Conservation (phyloP, 2,329 filamentous ascomycete species). For the Trichophyton simii region DNA sequence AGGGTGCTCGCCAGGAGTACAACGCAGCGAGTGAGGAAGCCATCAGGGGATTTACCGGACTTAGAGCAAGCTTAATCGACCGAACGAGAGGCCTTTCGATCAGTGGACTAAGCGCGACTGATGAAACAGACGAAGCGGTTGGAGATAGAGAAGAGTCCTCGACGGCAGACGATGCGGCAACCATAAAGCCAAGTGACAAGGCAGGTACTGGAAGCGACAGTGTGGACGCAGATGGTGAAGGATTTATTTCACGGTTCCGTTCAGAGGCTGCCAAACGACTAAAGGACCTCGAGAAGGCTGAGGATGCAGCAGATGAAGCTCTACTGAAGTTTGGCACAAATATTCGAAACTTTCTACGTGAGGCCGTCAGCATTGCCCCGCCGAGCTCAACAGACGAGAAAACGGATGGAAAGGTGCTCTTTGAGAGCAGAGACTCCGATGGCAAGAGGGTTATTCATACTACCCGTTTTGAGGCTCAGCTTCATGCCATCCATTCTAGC, state of each 20-base stretch:
- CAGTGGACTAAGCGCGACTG: slow-evolving; percentile 26
- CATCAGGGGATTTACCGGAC: slow-evolving; percentile 61
- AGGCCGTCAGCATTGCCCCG: slow-evolving; percentile 78
- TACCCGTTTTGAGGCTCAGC: slow-evolving; percentile 84
- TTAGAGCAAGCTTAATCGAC: slow-evolving; percentile 55
- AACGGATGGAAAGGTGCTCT: slow-evolving; percentile 53
- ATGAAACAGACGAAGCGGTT: slow-evolving; percentile 14
- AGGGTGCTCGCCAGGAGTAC: slow-evolving; percentile 72
- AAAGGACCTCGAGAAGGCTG: slow-evolving; percentile 79
- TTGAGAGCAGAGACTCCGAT: slow-evolving; percentile 81
- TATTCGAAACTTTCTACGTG: slow-evolving; percentile 74
- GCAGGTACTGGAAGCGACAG: slow-evolving; percentile 19
- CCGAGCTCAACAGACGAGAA: slow-evolving; percentile 42
- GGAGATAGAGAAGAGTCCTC: slow-evolving; percentile 20
- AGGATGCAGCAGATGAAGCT: slow-evolving; percentile 93
- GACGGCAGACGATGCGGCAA: slow-evolving; percentile 10
- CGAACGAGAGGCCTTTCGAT: slow-evolving; percentile 64
- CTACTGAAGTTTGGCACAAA: slow-evolving; percentile 83
- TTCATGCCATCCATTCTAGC: slow-evolving; percentile 87
- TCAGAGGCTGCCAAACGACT: slow-evolving; percentile 68
- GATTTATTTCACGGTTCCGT: slow-evolving; percentile 64
- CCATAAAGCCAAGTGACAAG: slow-evolving; percentile 14
- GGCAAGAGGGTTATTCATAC: slow-evolving; percentile 92
- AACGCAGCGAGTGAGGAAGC: slow-evolving; percentile 68
- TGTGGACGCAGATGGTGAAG: slow-evolving; percentile 35